Evolutionary conservation across 1,284 basidiomycete species (phyloP).

Genomic region (Agroathelia rolfsii): DNA sequence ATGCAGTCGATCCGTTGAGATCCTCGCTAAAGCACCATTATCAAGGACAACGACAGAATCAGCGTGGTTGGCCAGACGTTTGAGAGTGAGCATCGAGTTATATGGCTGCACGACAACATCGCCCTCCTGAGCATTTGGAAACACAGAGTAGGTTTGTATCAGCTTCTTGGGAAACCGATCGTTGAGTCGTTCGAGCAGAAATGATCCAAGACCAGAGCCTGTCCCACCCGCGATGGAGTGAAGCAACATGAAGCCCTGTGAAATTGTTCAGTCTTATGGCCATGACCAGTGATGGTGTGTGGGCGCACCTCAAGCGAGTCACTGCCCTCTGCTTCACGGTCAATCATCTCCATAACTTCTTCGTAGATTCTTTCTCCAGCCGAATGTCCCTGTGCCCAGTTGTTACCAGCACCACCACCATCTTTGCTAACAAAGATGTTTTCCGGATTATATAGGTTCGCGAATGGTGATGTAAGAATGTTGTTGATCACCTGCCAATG

Average conservation of each 20-base stretch:
- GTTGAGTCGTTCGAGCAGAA: constrained; percentile 90
- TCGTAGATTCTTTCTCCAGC: constrained; percentile 90
- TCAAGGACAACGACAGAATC: constrained; percentile 97
- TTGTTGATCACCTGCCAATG: constrained; percentile 82
- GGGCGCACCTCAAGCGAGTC: constrained; percentile 85
- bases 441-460: constrained; percentile 94
- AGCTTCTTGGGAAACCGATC: constrained; percentile 99
- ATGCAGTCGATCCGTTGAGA: constrained; percentile 87
- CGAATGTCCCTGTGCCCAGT: constrained; percentile 94
- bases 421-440: constrained; percentile 95
- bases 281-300: not conserved
- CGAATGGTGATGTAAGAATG: constrained; percentile 87
- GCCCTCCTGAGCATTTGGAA: constrained; percentile 85
- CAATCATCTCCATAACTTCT: constrained; percentile 98
- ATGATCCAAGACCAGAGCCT: constrained; percentile 96
- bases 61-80: constrained; percentile 91
- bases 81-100: constrained; percentile 91
- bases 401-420: constrained; percentile 97
- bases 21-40: constrained; percentile 88
- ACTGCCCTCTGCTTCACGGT: constrained; percentile 96
- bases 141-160: constrained; percentile 98
- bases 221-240: constrained; percentile 99
- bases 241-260: constrained; percentile 95
- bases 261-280: constrained; percentile 1
- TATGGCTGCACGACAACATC: constrained; percentile 99